Percentiles rank a stretch among this genome's conserved stretches.
Evolutionary conservation across 805 yeast genomes (phyloP).

Genomic region (Kazachstania martiniae): DNA sequence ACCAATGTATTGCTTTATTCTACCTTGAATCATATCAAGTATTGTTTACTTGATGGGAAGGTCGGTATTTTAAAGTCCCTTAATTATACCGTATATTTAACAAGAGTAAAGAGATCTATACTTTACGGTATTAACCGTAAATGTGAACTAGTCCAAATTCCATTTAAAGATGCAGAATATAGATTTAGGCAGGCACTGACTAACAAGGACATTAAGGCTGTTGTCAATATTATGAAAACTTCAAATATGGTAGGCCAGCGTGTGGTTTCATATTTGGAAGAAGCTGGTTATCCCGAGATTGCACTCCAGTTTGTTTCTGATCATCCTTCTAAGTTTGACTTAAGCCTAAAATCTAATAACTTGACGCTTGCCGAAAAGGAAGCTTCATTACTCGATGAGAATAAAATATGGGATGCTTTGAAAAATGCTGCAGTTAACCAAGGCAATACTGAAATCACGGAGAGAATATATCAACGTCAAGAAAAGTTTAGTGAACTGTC

Average conservation of each 20-base stretch:
- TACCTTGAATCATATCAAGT: slow-evolving; percentile 89
- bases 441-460: slow-evolving; percentile 79
- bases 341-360: slow-evolving; percentile 89
- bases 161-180: slow-evolving; percentile 92
- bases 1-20: slow-evolving; percentile 83
- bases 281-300: slow-evolving; percentile 92
- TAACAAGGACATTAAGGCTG: slow-evolving; percentile 83
- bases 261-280: slow-evolving; percentile 86
- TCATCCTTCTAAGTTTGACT: slow-evolving; percentile 86
- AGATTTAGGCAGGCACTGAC: slow-evolving; percentile 88
- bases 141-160: slow-evolving; percentile 67
- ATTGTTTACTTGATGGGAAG: slow-evolving; percentile 87
- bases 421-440: slow-evolving; percentile 80
- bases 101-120: slow-evolving; percentile 53
- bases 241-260: slow-evolving; percentile 95
- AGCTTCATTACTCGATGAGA: slow-evolving; percentile 64
- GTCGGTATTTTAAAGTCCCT: slow-evolving; percentile 86
- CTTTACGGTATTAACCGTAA: slow-evolving; percentile 75
- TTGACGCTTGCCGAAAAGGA: slow-evolving; percentile 76
- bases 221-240: slow-evolving; percentile 71
- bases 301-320: slow-evolving; percentile 95
- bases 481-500: slow-evolving; percentile 80
- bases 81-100: slow-evolving; percentile 75
- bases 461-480: slow-evolving; percentile 77
- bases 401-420: slow-evolving; percentile 66